Evolutionary conservation across 23 red algal species (phyloP).

Genomic region (Gracilaria gracilis): DNA sequence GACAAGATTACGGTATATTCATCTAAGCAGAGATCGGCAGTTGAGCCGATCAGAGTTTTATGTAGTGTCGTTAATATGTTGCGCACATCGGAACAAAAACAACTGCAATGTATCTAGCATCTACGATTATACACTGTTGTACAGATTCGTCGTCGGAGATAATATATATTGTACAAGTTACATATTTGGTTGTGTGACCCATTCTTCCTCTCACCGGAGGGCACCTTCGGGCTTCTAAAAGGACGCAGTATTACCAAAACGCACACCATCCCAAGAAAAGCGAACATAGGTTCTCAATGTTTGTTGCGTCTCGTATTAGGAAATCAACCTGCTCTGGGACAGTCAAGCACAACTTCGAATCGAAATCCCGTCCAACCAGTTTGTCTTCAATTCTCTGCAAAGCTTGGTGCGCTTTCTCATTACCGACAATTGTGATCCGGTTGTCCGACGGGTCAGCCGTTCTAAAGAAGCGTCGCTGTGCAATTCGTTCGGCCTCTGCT

Average conservation of each 20-base stretch:
- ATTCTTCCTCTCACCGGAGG: neutral
- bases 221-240: neutral
- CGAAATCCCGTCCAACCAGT: conserved; percentile 58
- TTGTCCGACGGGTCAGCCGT: conserved; percentile 41
- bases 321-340: conserved; percentile 85
- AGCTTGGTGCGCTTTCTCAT: conserved; percentile 58
- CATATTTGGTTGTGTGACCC: neutral
- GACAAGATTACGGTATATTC: neutral
- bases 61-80: neutral
- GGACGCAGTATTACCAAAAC: conserved; percentile 49
- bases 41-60: neutral
- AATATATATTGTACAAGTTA: neutral
- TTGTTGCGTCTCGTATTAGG: conserved; percentile 83
- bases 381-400: conserved; percentile 54
- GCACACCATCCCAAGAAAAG: conserved; percentile 94
- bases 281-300: conserved; percentile 87
- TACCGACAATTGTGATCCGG: conserved; percentile 47
- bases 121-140: neutral
- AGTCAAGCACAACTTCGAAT: neutral
- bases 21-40: neutral
- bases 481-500: conserved; percentile 29
- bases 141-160: neutral
- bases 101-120: neutral
- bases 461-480: conserved; percentile 27
- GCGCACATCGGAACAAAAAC: neutral